Base-by-base conservation (phyloP, 371 early-diverging fungal genomes). In the Rhizopus delemar region DNA sequence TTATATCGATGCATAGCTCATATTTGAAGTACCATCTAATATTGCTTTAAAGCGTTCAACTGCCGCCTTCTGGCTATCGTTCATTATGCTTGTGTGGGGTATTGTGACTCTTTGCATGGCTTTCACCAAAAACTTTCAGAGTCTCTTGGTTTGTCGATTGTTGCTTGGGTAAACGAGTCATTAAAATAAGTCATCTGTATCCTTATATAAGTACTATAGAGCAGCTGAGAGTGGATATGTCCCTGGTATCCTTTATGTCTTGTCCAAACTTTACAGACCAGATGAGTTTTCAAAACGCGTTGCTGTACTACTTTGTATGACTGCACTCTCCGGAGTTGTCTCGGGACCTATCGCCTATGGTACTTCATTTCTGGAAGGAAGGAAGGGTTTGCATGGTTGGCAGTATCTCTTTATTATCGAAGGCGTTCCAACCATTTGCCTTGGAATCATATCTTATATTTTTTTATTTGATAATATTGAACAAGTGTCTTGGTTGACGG, bases 31-130 rank as follows among this genome's bases (percentile, higher is more conserved):
- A 0, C 80, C 80, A 2, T 75, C 74, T 33, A 80, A 80, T 48
- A 62, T 80, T 43, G 61, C 77, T 35, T 68, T 80, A 62, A 73
- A 77, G 22, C 60, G 60, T 16, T 62, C 73, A 11, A 77, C 67
- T 35, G 75, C 80, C 3, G 68, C 65, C 13, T 65, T 55, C 43
- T 80, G 80, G 80, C 60, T 80, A 9, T 73, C 80, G 16, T 56
- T 72, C 31, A 80, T 77, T 41, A 80, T 80, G 80, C 65, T 77
- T 11, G 61, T 71, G 3, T 80, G 80, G 80, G 73, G 77, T 15
- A 51, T 70, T 16, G 71, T 75, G 35, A 77, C 75, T 8, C 55
- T 70, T 2, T 66, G 67, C 16, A 71, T 77, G 69, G 75, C 75
- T 9, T 78, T 78, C 59, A 52, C 61, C 12, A 70, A 52, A 29